These are phyloP conservation scores for Cerrena zonata DNA, from an alignment of 1,284 basidiomycete genomes.

Conservation along the genomic window DNA sequence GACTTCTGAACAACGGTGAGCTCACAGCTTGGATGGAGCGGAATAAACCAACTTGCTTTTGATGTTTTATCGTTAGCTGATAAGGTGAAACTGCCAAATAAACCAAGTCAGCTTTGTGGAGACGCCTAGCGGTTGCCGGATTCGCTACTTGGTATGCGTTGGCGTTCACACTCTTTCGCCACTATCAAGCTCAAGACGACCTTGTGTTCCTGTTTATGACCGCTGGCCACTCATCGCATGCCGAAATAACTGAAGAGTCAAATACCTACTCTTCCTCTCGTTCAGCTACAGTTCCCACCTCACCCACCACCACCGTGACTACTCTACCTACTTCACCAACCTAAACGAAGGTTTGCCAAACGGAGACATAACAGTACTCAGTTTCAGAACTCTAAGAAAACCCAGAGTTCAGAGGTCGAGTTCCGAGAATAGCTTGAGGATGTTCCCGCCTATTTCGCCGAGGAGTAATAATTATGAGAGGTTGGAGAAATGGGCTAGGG, in stretches of 20 bases:
- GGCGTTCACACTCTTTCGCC: neutral
- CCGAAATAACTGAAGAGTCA: neutral
- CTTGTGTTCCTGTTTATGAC: neutral
- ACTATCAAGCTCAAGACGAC: neutral
- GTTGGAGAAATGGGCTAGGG: slow-evolving; percentile 57
- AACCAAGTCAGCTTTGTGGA: no score
- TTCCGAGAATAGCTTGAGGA: no score
- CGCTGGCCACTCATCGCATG: neutral
- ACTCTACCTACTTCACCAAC: neutral
- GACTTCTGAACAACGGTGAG: no score
- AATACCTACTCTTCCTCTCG: neutral
- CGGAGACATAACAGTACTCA: neutral
- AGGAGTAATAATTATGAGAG: slow-evolving; percentile 55
- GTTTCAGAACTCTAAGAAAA: neutral
- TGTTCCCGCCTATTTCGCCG: slow-evolving; percentile 27
- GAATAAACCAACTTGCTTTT: no score
- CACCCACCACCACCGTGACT: neutral
- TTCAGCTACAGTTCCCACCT: neutral
- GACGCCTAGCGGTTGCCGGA: no score
- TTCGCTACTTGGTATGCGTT: neutral
- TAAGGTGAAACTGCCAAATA: no score
- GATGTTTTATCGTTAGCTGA: no score
- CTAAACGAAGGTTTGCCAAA: neutral
- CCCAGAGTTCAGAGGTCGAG: no score
- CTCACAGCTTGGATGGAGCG: no score